phyloP scores from a whole-genome alignment of 805 yeast genomes.

The Candida silvicultrix region DNA sequence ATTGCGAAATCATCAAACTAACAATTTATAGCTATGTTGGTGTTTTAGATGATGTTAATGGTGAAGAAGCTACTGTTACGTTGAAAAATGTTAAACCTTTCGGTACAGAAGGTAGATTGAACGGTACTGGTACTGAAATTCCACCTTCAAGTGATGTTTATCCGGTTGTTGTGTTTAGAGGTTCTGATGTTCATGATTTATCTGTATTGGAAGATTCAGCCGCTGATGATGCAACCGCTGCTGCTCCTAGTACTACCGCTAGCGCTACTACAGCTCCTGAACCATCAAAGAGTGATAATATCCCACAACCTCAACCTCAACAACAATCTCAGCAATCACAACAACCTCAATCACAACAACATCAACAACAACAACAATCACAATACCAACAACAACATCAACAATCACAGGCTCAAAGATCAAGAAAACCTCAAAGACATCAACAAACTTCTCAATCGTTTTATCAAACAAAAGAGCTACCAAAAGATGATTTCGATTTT shows the following conservation, averaged over 20 bases:
- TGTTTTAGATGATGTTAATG: slow-evolving; percentile 77
- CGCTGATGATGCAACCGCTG: slow-evolving; percentile 20
- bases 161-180: slow-evolving; percentile 79
- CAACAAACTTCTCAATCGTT: no score
- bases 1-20: no score
- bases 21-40: slow-evolving; percentile 69
- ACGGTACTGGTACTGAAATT: slow-evolving; percentile 64
- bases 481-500: slow-evolving; percentile 68
- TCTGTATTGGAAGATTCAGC: slow-evolving; percentile 68
- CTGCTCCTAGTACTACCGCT: slow-evolving; percentile 10
- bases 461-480: slow-evolving; percentile 26
- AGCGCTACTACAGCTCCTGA: slow-evolving; percentile 9
- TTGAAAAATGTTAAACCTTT: slow-evolving; percentile 71
- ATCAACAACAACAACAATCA: slow-evolving; percentile 3
- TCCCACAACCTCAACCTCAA: slow-evolving; percentile 1
- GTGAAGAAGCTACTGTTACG: slow-evolving; percentile 86
- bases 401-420: slow-evolving; percentile 1
- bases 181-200: slow-evolving; percentile 87
- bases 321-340: slow-evolving; percentile 1
- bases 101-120: slow-evolving; percentile 88
- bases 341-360: neutral
- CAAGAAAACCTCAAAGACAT: no score
- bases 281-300: slow-evolving; percentile 4
- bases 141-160: slow-evolving; percentile 62
- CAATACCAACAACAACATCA: slow-evolving; percentile 3